Evolutionary conservation across 805 yeast species (phyloP), one percentile per base, ranked within the genome.

Genomic region (Candida lessepsii): DNA sequence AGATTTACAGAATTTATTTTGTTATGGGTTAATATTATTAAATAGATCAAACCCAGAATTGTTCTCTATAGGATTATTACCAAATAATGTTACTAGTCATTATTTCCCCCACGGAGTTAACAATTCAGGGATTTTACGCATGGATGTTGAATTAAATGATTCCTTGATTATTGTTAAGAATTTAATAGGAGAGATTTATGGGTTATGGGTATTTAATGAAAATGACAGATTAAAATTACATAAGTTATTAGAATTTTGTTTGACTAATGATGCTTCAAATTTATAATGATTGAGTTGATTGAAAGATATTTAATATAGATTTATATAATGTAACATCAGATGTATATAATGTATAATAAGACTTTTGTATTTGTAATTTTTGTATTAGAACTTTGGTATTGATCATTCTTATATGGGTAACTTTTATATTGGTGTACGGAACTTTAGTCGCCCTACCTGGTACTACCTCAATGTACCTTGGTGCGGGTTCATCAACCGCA

Each of bases 191-290:
- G 86, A 82, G 32, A 81, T 84, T 9, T 85, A 73, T 57, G 95
- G 95, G 1, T 63, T 86, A 35, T 86, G 93, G 93, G 71, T 85
- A 15, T 86, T 82, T 54, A 79, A 83, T 41, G 80, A 74, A 32
- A 76, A 72, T 6, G 90, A 84, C 52, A 69, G 91, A 57, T 73
- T 72, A 32, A 75, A 76, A 49, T 63, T 85, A 29, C 76, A 66
- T 50, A 76, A 80, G 51, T 57, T 65, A 33, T 50, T 70, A 9
- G 65, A 65, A 34, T 68, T 60, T 42, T 67, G 74, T 45, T 54
- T 70, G 43, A 61, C 58, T 32, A 63, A 57, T 30, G 68, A 66
- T 24, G 40, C 44, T 4, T 39, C 47, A 13, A 41, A 38, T 14
- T 43, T 46, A n/a, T 38, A 28, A 32, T n/a, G 17, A 5, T 27